Percentiles rank a stretch among this genome's conserved stretches.
These are phyloP conservation scores for Corymbia citriodora DNA, from an alignment of 441 rosid genomes.

Conservation along the genomic window DNA sequence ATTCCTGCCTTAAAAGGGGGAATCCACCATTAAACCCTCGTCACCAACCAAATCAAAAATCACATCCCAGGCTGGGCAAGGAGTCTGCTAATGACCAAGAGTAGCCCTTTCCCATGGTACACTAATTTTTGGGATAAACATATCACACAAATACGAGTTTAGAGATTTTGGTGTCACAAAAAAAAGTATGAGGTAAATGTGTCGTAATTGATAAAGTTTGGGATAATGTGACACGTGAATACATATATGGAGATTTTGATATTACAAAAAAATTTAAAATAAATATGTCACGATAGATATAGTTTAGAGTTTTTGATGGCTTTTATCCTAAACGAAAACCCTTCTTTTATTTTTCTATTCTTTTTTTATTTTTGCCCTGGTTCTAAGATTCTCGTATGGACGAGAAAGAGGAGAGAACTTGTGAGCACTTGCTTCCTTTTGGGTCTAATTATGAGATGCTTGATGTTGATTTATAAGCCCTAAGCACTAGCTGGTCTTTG, in stretches of 20 bases:
- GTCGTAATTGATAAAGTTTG: too few relatives aligned
- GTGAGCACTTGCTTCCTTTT: background rate
- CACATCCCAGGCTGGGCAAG: background rate
- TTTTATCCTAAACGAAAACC: background rate
- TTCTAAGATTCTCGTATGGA: background rate
- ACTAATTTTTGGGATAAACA: too few relatives aligned
- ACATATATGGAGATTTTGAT: too few relatives aligned
- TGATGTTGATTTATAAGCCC: background rate
- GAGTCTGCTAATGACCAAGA: background rate
- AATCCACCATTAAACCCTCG: background rate
- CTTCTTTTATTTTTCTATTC: background rate
- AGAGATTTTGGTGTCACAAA: too few relatives aligned
- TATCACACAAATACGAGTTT: too few relatives aligned
- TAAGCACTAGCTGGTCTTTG: background rate
- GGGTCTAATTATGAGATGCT: background rate
- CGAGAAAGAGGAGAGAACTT: background rate
- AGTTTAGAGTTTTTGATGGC: too few relatives aligned
- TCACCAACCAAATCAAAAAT: background rate
- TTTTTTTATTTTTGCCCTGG: background rate
- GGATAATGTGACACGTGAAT: too few relatives aligned
- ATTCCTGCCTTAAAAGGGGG: background rate
- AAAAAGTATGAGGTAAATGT: too few relatives aligned
- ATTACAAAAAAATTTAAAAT: too few relatives aligned
- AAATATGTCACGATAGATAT: too few relatives aligned
- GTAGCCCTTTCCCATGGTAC: background rate